A percentile compares a stretch with the other conserved stretches of the same genome.
Evolutionary conservation across 331 rosid species (phyloP).

Genomic region (Acacia pycnantha): DNA sequence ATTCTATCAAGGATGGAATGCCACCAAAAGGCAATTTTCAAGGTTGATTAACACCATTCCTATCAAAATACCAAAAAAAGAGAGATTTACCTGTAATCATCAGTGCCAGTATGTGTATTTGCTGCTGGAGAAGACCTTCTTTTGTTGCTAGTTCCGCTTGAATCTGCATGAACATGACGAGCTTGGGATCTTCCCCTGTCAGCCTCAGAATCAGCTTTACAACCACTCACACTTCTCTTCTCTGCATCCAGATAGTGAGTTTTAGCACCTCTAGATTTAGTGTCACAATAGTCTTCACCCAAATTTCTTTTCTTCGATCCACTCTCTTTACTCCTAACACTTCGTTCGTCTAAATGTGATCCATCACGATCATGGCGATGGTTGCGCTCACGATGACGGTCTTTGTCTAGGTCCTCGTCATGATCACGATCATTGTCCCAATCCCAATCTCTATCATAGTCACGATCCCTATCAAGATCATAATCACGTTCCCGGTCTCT

Average conservation of each 20-base stretch:
- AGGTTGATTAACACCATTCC: neutral
- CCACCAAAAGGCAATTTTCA: neutral
- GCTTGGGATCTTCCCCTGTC: constrained; percentile 61
- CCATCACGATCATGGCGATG: constrained; percentile 48
- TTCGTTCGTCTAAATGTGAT: constrained; percentile 50
- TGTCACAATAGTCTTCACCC: constrained; percentile 49
- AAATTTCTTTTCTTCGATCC: constrained; percentile 59
- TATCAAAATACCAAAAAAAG: neutral
- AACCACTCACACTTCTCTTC: constrained; percentile 48
- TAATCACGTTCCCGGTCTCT: constrained; percentile 28
- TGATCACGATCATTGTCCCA: constrained; percentile 35
- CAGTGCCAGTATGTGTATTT: constrained; percentile 41
- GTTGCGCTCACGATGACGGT: constrained; percentile 33
- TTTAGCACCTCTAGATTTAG: constrained; percentile 48
- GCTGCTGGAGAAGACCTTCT: constrained; percentile 52
- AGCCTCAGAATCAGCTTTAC: constrained; percentile 49
- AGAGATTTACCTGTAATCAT: constrained; percentile 51
- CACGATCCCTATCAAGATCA: constrained; percentile 43
- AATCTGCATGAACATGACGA: constrained; percentile 49
- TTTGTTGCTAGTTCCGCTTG: constrained; percentile 36
- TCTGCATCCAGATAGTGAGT: constrained; percentile 47
- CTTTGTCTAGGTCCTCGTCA: constrained; percentile 40
- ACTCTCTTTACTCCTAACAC: constrained; percentile 43
- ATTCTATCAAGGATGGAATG: neutral
- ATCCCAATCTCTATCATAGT: constrained; percentile 39